Evolutionary conservation across 2,329 filamentous ascomycete genomes (phyloP).

Genomic region (Fragosphaeria purpurea): DNA sequence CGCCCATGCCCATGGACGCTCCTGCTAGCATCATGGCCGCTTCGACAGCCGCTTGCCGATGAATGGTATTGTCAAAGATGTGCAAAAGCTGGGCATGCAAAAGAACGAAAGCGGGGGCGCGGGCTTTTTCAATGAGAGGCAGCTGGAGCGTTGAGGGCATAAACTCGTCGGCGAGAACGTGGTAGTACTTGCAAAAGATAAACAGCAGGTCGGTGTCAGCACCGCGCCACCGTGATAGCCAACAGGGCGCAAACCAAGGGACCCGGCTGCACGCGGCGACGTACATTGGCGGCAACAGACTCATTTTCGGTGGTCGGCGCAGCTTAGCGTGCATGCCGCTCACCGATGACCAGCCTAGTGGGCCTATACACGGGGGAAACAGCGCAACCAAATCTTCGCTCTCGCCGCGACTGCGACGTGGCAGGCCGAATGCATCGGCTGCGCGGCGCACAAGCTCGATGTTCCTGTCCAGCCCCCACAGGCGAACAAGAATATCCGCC

Average conservation of each 20-base stretch:
- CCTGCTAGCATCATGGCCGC: slow-evolving; percentile 24
- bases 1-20: slow-evolving; percentile 23
- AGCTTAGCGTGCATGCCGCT: slow-evolving; percentile 44
- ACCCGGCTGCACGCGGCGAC: slow-evolving; percentile 37
- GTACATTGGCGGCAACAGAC: slow-evolving; percentile 35
- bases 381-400: slow-evolving; percentile 56
- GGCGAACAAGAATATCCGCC: slow-evolving; percentile 68
- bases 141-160: slow-evolving; percentile 41
- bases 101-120: slow-evolving; percentile 67
- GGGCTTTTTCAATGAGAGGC: slow-evolving; percentile 43
- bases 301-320: slow-evolving; percentile 46
- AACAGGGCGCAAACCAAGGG: slow-evolving; percentile 68
- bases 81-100: slow-evolving; percentile 74
- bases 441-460: slow-evolving; percentile 61
- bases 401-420: slow-evolving; percentile 43
- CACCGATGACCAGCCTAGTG: slow-evolving; percentile 46
- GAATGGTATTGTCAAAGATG: slow-evolving; percentile 73
- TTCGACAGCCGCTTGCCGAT: slow-evolving; percentile 54
- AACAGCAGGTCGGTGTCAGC: slow-evolving; percentile 84
- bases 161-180: slow-evolving; percentile 67
- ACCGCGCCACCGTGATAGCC: slow-evolving; percentile 78
- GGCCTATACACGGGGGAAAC: slow-evolving; percentile 58
- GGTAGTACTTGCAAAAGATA: slow-evolving; percentile 82
- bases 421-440: slow-evolving; percentile 57
- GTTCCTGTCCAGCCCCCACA: slow-evolving; percentile 59